phyloP scores from a whole-genome alignment of 805 yeast genomes.

The Candida coleopterorum region DNA sequence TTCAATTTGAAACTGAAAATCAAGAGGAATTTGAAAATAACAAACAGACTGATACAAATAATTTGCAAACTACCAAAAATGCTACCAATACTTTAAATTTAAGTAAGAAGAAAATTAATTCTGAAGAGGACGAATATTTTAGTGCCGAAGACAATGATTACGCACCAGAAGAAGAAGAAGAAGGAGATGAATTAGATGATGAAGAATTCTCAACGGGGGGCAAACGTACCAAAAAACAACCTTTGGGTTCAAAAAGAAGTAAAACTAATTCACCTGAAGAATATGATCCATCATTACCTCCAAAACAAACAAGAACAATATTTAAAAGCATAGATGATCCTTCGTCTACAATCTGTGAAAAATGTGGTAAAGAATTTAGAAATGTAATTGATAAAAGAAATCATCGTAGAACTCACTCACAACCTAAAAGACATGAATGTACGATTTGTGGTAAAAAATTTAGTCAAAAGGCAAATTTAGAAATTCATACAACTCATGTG shows the following conservation, averaged over 20 bases:
- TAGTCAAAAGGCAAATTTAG: conserved; percentile 12
- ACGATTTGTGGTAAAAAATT: conserved; percentile 11
- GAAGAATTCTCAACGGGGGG: background rate
- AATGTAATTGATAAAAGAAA: conserved; percentile 10
- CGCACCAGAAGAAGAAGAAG: conserved; percentile 4
- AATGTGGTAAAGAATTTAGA: conserved; percentile 9
- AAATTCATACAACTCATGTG: conserved; percentile 9
- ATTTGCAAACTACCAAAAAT: conserved; percentile 1
- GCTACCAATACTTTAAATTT: conserved; percentile 5
- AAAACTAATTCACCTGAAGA: background rate
- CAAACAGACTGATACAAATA: too few relatives aligned
- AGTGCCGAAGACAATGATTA: conserved; percentile 6
- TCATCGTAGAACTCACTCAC: conserved; percentile 12
- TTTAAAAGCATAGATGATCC: conserved; percentile 6
- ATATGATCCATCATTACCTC: background rate
- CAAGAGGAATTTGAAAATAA: background rate
- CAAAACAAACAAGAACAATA: conserved; percentile 7
- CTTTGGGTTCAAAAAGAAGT: background rate
- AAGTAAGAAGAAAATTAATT: conserved; percentile 3
- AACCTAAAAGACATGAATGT: conserved; percentile 10
- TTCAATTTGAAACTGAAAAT: conserved; percentile 1
- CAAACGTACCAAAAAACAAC: background rate
- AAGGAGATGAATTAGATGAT: conserved; percentile 3
- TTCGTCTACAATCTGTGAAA: conserved; percentile 7
- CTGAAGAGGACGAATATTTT: conserved; percentile 1